phyloP scores from a whole-genome alignment of 2,329 filamentous ascomycete species.

The Neophaeococcomyces mojaviensis region DNA sequence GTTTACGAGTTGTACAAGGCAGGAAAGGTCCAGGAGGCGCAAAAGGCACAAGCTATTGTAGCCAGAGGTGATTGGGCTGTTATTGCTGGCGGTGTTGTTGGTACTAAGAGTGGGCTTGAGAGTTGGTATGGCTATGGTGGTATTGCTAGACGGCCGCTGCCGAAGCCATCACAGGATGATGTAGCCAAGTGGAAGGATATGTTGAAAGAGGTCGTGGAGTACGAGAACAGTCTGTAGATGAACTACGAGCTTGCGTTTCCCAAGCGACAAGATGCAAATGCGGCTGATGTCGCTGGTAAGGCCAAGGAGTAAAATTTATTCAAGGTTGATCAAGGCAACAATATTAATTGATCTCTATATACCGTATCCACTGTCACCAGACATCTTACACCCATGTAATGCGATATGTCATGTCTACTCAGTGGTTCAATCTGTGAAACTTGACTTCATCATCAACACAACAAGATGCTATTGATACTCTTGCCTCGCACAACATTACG shows the following conservation, averaged over 20 bases:
- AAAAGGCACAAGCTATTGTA: constrained; percentile 57
- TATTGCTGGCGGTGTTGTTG: constrained; percentile 61
- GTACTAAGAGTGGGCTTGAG: constrained; percentile 59
- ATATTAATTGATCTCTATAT: constrained; percentile 18
- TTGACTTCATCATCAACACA: no score
- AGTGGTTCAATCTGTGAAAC: no score
- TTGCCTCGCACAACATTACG: no score
- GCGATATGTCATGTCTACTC: no score
- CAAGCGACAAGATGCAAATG: neutral
- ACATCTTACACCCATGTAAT: no score
- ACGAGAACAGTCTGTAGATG: constrained; percentile 26
- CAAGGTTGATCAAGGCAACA: neutral
- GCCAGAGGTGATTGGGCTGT: constrained; percentile 62
- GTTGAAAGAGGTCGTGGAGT: constrained; percentile 32
- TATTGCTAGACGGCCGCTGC: constrained; percentile 50
- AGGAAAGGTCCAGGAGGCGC: constrained; percentile 55
- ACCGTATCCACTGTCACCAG: constrained; percentile 3
- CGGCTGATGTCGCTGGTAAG: neutral
- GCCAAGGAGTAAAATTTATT: neutral
- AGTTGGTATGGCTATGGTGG: constrained; percentile 60
- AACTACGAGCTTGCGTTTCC: neutral
- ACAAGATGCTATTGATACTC: no score
- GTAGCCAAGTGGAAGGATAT: constrained; percentile 29
- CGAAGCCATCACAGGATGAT: constrained; percentile 35
- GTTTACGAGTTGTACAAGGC: constrained; percentile 53